Base-by-base conservation (phyloP, 371 early-diverging fungal species). In the Umbelopsis sp. region DNA sequence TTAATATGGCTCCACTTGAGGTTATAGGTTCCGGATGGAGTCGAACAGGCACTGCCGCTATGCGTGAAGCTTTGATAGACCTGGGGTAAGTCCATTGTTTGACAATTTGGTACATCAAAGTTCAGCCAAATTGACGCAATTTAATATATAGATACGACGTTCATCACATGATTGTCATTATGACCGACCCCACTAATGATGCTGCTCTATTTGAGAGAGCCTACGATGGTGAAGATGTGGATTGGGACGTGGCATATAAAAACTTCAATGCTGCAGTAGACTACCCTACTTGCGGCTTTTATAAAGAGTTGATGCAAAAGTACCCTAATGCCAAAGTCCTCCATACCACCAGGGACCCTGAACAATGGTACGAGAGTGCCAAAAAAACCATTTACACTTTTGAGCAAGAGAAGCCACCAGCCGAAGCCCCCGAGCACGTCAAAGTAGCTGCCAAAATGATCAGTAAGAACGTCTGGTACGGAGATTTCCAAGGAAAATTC, bases 261-360 rank as follows among this genome's bases (percentile, higher is more conserved):
- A 64, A 69, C 10, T 80, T 69, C 20, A 53, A 66, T 68, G 78
- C 80, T 51, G 80, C 78, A 50, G 71, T 77, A 4, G 80, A 80
- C 44, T 77, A 71, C 74, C 80, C 80, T 2, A 70, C 78, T 0
- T 70, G 53, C n/a, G 9, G 69, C 24, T 74, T 74, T 12, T 77
- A 73, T 35, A 70, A 77, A 38, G 66, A 72, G 12, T 38, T 81
- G 10, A 46, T 72, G 41, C 29, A 50, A 2, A 48, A 69, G n/a
- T 79, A 79, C 48, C 81, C 81, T 6, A 65, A 76, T 24, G 81
- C 81, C 25, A 81, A 81, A 53, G 73, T 81, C 5, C 57, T 81
- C 14, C 50, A 77, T 41, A 78, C 74, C 1, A 72, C 68, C 0
- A 72, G 79, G 4, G 65, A 62, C 38, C 63, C 79, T 0, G 79